Evolutionary conservation across 2,329 filamentous ascomycete genomes (phyloP).

Genomic region (Sporothrix globosa): DNA sequence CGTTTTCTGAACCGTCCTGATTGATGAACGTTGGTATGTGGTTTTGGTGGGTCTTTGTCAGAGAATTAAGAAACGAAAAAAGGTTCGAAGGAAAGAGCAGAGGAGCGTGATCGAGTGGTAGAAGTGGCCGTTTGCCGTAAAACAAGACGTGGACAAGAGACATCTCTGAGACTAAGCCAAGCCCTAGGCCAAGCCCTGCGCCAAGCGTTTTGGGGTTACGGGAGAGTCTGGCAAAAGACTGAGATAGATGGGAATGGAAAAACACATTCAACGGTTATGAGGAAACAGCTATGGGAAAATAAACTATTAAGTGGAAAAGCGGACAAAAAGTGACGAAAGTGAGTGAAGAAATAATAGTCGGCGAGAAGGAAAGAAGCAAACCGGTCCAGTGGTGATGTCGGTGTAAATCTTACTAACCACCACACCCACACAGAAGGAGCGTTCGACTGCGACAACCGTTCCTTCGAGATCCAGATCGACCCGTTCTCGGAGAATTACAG

Average conservation of each 20-base stretch:
- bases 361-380: background rate
- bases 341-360: too few relatives aligned
- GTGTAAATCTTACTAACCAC: too few relatives aligned
- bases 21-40: constrained; percentile 3
- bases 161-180: constrained; percentile 34
- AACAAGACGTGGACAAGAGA: constrained; percentile 27
- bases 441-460: background rate
- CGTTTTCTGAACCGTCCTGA: background rate
- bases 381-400: too few relatives aligned
- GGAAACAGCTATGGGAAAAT: too few relatives aligned
- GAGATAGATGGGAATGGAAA: background rate
- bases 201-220: constrained; percentile 31
- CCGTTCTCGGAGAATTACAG: constrained; percentile 14
- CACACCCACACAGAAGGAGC: too few relatives aligned
- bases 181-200: constrained; percentile 13
- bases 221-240: background rate
- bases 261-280: too few relatives aligned
- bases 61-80: background rate
- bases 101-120: background rate
- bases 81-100: background rate
- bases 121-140: background rate
- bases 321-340: too few relatives aligned
- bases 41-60: constrained; percentile 9
- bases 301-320: background rate
- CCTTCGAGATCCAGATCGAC: constrained; percentile 9